Evolutionary conservation across 768 basidiomycete genomes (phyloP).

Genomic region (Paxillus rubicundulus): DNA sequence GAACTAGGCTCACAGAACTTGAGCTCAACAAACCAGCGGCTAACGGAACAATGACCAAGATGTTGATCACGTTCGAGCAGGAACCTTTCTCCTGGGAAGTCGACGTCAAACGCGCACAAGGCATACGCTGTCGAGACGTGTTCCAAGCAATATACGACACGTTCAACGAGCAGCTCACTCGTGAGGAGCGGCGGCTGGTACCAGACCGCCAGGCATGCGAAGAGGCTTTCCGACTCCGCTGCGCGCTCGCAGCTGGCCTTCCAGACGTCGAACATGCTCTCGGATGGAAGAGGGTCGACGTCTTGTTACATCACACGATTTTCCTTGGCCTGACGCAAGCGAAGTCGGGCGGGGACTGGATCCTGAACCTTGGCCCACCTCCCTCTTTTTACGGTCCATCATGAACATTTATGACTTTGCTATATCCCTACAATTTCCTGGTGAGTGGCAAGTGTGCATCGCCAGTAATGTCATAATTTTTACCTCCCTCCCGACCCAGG

Average conservation of each 20-base stretch:
- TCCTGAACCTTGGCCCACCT: conserved; percentile 29
- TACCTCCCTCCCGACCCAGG: conserved; percentile 9
- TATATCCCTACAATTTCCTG: conserved; percentile 13
- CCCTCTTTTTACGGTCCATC: conserved; percentile 6
- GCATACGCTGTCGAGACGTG: conserved; percentile 56
- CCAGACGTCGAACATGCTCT: conserved; percentile 40
- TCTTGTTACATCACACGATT: conserved; percentile 48
- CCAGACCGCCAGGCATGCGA: conserved; percentile 32
- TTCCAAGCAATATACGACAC: conserved; percentile 55
- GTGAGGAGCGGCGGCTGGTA: conserved; percentile 41
- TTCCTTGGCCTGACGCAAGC: conserved; percentile 51
- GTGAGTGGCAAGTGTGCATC: conserved; percentile 23
- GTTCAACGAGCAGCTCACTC: conserved; percentile 44
- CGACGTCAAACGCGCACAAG: conserved; percentile 40
- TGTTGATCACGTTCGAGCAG: conserved; percentile 44
- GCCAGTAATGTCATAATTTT: neutral
- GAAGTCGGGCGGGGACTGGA: conserved; percentile 36
- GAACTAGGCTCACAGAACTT: conserved; percentile 32
- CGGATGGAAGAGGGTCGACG: conserved; percentile 57
- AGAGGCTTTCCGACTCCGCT: conserved; percentile 46
- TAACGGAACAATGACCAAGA: conserved; percentile 43
- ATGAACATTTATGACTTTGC: conserved; percentile 8
- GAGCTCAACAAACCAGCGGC: conserved; percentile 45
- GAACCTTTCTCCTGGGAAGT: conserved; percentile 40
- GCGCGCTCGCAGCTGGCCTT: conserved; percentile 40